These are phyloP conservation scores for Platismatia glauca DNA, from an alignment of 495 filamentous ascomycete species.

Conservation along the genomic window DNA sequence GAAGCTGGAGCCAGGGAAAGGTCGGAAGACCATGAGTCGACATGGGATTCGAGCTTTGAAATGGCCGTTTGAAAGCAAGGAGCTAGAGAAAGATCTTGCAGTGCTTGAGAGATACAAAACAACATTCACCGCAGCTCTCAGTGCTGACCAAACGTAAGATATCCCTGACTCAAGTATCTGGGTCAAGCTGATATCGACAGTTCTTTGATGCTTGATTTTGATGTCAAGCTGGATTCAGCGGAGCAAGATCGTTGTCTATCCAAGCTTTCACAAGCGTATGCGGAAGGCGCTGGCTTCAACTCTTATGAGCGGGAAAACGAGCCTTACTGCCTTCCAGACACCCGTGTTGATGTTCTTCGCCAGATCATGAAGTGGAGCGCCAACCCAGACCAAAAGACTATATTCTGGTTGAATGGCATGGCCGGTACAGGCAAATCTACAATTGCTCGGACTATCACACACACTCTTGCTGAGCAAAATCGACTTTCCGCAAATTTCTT, in stretches of 20 bases:
- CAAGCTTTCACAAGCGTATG: slow-evolving; percentile 15
- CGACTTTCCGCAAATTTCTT: slow-evolving; percentile 40
- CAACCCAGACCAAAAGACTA: slow-evolving; percentile 39
- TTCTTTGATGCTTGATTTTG: slow-evolving; percentile 4
- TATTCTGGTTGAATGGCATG: slow-evolving; percentile 39
- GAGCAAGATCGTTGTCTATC: slow-evolving; percentile 9
- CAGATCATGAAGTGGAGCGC: slow-evolving; percentile 30
- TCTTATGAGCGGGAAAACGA: slow-evolving; percentile 25
- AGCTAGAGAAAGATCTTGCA: slow-evolving; percentile 31
- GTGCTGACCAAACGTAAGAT: not conserved
- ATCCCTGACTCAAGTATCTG: not conserved
- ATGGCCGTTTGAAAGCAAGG: slow-evolving; percentile 36
- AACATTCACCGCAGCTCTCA: not conserved
- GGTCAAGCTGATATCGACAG: not conserved
- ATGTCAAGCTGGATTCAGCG: not conserved
- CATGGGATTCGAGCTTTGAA: slow-evolving; percentile 33
- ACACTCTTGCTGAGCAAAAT: slow-evolving; percentile 16
- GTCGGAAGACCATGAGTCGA: slow-evolving; percentile 25
- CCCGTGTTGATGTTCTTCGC: slow-evolving; percentile 29
- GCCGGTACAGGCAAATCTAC: slow-evolving; percentile 39
- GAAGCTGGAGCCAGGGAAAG: slow-evolving; percentile 28
- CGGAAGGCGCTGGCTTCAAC: slow-evolving; percentile 19
- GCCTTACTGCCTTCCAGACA: slow-evolving; percentile 28
- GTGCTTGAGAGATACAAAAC: slow-evolving; percentile 31
- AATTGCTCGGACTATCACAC: slow-evolving; percentile 29